Conservation (phyloP, 495 filamentous ascomycete species). For the Patellaria atrata region DNA sequence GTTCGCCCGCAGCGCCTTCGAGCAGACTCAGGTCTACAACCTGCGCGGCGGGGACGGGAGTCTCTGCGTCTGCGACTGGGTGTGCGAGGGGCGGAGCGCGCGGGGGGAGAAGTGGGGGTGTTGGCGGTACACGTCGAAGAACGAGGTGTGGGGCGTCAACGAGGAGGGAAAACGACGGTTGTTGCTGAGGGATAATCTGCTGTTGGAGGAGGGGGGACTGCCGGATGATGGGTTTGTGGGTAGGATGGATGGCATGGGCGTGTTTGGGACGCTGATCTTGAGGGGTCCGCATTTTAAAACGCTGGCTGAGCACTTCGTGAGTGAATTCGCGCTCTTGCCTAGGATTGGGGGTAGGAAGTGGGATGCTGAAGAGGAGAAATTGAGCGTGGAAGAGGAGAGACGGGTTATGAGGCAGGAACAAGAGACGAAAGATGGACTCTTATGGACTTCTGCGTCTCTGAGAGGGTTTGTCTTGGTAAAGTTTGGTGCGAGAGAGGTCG, state of each 20-base stretch:
- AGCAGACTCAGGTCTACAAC: constrained; percentile 64
- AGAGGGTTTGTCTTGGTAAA: constrained; percentile 81
- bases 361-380: constrained; percentile 30
- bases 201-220: constrained; percentile 42
- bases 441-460: constrained; percentile 78
- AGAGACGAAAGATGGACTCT: constrained; percentile 43
- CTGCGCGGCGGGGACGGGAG: constrained; percentile 43
- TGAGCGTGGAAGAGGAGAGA: constrained; percentile 26
- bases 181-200: constrained; percentile 65
- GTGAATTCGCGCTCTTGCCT: constrained; percentile 60
- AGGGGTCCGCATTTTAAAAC: constrained; percentile 54
- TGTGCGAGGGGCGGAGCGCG: constrained; percentile 70
- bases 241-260: constrained; percentile 49
- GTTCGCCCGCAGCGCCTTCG: constrained; percentile 64
- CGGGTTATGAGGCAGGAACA: constrained; percentile 27
- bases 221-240: constrained; percentile 29
- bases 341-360: constrained; percentile 76
- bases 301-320: constrained; percentile 54
- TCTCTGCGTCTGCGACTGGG: constrained; percentile 84
- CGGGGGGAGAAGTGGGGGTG: constrained; percentile 87
- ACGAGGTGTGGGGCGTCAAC: constrained; percentile 57
- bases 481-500: constrained; percentile 51
- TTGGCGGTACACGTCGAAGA: constrained; percentile 57
- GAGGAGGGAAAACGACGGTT: constrained; percentile 36
- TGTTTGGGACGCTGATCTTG: constrained; percentile 74